Base-by-base conservation (phyloP, 345 rosid genomes). In the Acer campestre region DNA sequence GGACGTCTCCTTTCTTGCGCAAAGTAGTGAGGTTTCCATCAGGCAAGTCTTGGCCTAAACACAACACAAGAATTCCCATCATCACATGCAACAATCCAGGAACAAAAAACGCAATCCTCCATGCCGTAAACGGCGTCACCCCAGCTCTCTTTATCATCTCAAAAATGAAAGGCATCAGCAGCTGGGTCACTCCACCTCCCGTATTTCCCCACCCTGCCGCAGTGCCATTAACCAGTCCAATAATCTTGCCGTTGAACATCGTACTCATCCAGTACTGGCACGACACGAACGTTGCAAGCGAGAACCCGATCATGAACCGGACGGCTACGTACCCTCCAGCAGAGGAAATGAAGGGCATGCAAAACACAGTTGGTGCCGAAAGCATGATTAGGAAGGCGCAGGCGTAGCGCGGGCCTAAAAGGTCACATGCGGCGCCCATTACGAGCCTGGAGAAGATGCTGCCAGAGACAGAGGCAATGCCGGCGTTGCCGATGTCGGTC, bases 261-360 rank as follows among this genome's bases (percentile, higher is more conserved):
- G 97, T 94, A 77, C 97, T 94, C 98, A 94, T 94, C 97, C 98
- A 92, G 51, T 90, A 94, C 74, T 94, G 98, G 79, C 97, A 92
- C 10, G 98, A 94, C 76, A 94, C 95, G 20, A 94, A 94, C 0
- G 98, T 92, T 0, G 97, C 97, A 0, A 94, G 94, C 51, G 96
- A 94, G 81, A 93, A 94, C 3, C 98, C 98, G 3, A 94, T 94
- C 98, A 94, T 91, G 82, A 94, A 94, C 74, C 98, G 77, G 46
- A 90, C 93, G 6, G 93, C 84, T 20, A 89, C 82, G 77, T 90
- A 91, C 20, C 97, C 95, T 25, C 92, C 90, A 0, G 98, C 92
- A 16, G 77, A 20, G 16, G 88, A 70, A 44, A 91, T 95, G 29
- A 93, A 86, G 14, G 97, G 85, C 98, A 93, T 93, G 74, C 92